These are phyloP conservation scores for Plasmodium chabaudi DNA, from an alignment of 169 alveolate species.

Conservation along the genomic window DNA sequence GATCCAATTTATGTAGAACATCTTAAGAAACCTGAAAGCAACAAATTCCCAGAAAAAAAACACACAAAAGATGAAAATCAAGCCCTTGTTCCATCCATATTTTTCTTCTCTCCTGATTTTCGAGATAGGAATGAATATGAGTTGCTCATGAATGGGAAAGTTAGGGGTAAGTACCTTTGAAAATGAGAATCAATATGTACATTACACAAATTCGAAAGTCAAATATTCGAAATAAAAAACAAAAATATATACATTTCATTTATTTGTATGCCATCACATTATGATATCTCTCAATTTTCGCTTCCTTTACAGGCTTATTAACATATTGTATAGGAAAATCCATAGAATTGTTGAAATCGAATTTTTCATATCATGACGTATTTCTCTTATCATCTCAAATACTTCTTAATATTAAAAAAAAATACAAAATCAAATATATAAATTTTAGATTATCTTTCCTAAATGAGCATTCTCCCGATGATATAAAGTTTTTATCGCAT, in stretches of 20 bases:
- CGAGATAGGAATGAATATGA: conserved; percentile 51
- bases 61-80: not conserved
- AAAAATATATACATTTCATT: not conserved
- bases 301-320: conserved; percentile 34
- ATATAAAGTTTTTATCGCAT: conserved; percentile 71
- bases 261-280: not conserved
- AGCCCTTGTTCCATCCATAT: conserved; percentile 42
- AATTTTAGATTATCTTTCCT: conserved; percentile 64
- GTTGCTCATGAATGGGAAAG: conserved; percentile 24
- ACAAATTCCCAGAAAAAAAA: conserved; percentile 21
- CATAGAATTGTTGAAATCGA: conserved; percentile 19
- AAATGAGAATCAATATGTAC: not conserved
- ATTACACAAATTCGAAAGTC: not conserved
- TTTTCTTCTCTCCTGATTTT: conserved; percentile 69
- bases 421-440: conserved; percentile 53
- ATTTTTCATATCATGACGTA: conserved; percentile 66
- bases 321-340: conserved; percentile 69
- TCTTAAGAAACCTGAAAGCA: conserved; percentile 15
- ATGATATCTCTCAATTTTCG: not conserved
- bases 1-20: conserved; percentile 58
- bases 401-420: conserved; percentile 38
- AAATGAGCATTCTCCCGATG: conserved; percentile 74
- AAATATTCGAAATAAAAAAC: no score
- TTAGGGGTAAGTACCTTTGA: conserved; percentile 36
- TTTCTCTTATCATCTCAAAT: conserved; percentile 58